These are phyloP conservation scores for Coffea eugenioides DNA, from an alignment of 257 asterid species.

Conservation along the genomic window DNA sequence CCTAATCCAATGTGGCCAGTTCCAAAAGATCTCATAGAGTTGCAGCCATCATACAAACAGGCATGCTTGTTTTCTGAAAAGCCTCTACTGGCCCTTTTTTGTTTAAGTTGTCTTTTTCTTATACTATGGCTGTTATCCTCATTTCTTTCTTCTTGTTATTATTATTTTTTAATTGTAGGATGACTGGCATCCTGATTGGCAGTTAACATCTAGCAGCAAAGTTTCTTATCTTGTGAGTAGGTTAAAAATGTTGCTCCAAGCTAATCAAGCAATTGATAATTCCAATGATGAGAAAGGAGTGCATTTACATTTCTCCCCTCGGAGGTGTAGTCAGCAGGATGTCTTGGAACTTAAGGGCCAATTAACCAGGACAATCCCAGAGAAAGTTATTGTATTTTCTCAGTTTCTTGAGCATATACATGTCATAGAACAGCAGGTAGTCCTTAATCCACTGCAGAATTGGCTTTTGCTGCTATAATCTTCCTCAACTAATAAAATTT, in stretches of 20 bases:
- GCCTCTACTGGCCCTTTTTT: background rate
- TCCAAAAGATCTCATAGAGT: conserved; percentile 97
- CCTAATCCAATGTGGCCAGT: conserved; percentile 99
- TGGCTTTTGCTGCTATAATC: conserved; percentile 17
- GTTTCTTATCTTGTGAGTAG: conserved; percentile 66
- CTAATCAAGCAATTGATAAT: conserved; percentile 41
- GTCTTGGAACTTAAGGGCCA: conserved; percentile 31
- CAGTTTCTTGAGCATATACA: conserved; percentile 99
- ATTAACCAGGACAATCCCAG: conserved; percentile 32
- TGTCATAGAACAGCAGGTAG: conserved; percentile 92
- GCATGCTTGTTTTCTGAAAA: conserved; percentile 28
- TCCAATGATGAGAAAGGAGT: conserved; percentile 31
- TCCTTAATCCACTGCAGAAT: conserved; percentile 13
- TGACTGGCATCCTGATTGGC: conserved; percentile 99
- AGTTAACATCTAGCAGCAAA: conserved; percentile 96
- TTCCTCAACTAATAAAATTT: conserved; percentile 22
- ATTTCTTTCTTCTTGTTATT: background rate
- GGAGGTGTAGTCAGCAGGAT: conserved; percentile 27
- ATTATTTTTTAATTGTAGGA: conserved; percentile 44
- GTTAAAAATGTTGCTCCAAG: conserved; percentile 61
- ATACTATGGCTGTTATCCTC: background rate
- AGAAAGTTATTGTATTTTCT: conserved; percentile 89
- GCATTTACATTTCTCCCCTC: conserved; percentile 25
- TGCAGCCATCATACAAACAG: conserved; percentile 97
- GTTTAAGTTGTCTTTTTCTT: conserved; percentile 3